Conservation (phyloP, 83 land plant genomes). For the Isoetes engelmannii region DNA sequence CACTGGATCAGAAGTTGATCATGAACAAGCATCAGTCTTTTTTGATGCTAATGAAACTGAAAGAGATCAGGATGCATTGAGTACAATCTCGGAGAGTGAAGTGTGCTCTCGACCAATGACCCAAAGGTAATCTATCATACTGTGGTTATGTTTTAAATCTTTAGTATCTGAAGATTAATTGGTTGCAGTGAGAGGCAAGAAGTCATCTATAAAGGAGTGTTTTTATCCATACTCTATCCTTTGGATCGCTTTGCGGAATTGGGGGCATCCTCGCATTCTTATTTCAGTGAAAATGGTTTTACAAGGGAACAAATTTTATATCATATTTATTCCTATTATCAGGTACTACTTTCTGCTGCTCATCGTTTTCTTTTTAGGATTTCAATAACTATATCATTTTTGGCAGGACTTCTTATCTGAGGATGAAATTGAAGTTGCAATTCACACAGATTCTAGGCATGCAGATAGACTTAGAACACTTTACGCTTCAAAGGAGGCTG, state of each 20-base stretch:
- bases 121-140: constrained; percentile 50
- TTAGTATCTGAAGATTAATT: too few species aligned
- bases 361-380: background rate
- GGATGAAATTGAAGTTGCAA: constrained; percentile 69
- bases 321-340: constrained; percentile 71
- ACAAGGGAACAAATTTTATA: constrained; percentile 70
- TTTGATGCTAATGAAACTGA: constrained; percentile 26
- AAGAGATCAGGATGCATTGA: constrained; percentile 33
- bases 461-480: constrained; percentile 65
- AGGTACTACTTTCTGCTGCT: constrained; percentile 40
- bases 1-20: constrained; percentile 12
- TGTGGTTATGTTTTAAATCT: too few species aligned
- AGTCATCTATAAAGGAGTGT: constrained; percentile 58
- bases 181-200: constrained; percentile 75
- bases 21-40: background rate
- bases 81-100: constrained; percentile 28
- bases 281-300: constrained; percentile 69
- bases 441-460: constrained; percentile 90
- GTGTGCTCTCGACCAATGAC: constrained; percentile 51
- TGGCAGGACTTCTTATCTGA: constrained; percentile 71
- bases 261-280: constrained; percentile 81
- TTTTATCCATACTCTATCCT: constrained; percentile 79
- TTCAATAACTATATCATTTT: background rate
- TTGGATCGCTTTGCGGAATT: constrained; percentile 83
- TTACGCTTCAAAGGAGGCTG: constrained; percentile 54